phyloP scores from a whole-genome alignment of 768 basidiomycete genomes.

The Terana coerulea region DNA sequence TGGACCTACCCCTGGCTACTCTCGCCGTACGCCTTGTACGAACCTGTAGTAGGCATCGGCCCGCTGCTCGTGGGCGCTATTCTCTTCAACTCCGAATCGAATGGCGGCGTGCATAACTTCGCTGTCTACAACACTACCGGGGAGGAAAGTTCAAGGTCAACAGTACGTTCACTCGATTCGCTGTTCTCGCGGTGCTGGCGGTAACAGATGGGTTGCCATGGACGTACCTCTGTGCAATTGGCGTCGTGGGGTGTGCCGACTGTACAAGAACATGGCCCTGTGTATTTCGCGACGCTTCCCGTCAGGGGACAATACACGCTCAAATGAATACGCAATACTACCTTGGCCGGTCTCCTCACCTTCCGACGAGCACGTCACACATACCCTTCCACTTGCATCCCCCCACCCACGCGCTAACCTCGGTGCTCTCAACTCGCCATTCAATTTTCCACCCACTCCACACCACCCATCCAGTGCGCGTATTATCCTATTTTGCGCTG shows the following conservation, averaged over 20 bases:
- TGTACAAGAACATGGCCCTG: no score
- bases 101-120: background rate
- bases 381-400: no score
- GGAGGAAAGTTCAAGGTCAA: background rate
- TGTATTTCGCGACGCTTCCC: no score
- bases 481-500: no score
- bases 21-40: slow-evolving; percentile 5
- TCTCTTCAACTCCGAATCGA: background rate
- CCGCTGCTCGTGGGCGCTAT: slow-evolving; percentile 5
- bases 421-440: no score
- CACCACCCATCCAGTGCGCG: no score
- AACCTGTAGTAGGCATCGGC: slow-evolving; percentile 5
- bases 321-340: no score
- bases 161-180: background rate
- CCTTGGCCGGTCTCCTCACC: no score
- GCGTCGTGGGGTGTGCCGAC: slow-evolving; percentile 4
- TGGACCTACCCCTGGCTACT: slow-evolving; percentile 8
- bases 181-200: background rate
- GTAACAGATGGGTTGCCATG: slow-evolving; percentile 4
- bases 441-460: no score
- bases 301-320: no score
- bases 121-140: background rate
- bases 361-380: no score
- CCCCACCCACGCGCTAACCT: no score
- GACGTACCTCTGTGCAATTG: slow-evolving; percentile 6